Base-by-base conservation (phyloP, 495 filamentous ascomycete genomes). In the Aspergillus bridgeri region DNA sequence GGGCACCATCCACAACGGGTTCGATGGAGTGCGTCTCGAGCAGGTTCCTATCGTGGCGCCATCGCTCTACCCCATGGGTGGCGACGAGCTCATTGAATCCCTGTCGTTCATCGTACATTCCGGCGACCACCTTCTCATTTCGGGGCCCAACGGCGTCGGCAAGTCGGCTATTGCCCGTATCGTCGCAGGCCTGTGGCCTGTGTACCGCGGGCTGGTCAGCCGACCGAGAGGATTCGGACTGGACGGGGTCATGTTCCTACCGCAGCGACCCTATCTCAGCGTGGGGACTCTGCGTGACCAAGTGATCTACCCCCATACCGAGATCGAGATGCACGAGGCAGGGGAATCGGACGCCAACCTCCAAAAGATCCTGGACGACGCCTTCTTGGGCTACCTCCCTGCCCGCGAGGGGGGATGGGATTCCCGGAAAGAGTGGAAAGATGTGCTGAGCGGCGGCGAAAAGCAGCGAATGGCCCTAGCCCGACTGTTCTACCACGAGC, bases 181-280 rank as follows among this genome's bases (percentile, higher is more conserved):
- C 24, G 85, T 96, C 8, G 92, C 93, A 1, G 95, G 95, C 17
- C 80, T 99, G 17, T 99, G 95, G 95, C 95, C 95, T 0, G 88
- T 93, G 17, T 99, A 98, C 64, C 89, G 92, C 24, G 94, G 88
- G 21, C 81, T 99, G 6, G 91, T 96, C 27, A 91, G 87, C 53
- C 86, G 90, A 0, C 95, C 95, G 1, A 86, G 93, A 58, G 79
- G 74, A 19, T 81, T 86, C 24, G 94, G 92, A 23, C 77, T 88
- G 57, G 92, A 96, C 54, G 95, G 95, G 44, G 91, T 97, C 73
- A 97, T 99, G 92, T 96, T 98, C 78, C 84, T 98, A 43, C 92
- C 95, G 2, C 95, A 99, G 69, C 82, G 92, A 13, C 91, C 93
- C 0, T 99, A 99, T 66, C 82, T 98, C 19, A 91, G 87, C 67